Evolutionary conservation across 2,329 filamentous ascomycete genomes (phyloP), one percentile per base, ranked within the genome.

Genomic region (Diaporthe capsici): DNA sequence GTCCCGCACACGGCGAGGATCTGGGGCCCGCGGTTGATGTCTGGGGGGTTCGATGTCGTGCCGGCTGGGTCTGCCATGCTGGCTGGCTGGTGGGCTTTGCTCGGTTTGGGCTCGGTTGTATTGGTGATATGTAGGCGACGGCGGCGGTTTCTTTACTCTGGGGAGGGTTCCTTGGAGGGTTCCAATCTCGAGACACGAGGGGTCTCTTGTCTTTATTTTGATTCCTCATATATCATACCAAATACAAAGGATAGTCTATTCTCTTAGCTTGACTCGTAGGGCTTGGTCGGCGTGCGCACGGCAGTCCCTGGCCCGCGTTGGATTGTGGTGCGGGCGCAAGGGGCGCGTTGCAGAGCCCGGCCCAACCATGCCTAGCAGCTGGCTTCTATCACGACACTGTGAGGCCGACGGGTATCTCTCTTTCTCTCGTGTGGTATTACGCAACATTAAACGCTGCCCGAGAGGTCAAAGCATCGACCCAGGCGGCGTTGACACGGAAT

Each of bases 11-110:
- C 76, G 2, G 78, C 79, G 61, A 83, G 80, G 28, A 83, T 82
- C 73, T 82, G 78, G 4, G 80, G 80, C 1, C 81, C 81, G 71
- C 80, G 74, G 76, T 83, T 80, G n/a, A 80, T 65, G 71, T 83
- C 80, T 20, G 80, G 78, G 12, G 77, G 78, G 13, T 77, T 12
- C 17, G 47, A 2, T 31, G 39, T 22, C 10, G 60, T 9, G 25
- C 37, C n/a, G 49, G 53, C 47, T n/a, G 58, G n/a, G 58, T 71
- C 75, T 20, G 77, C 75, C 79, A 80, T 78, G 49, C 22, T 76
- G 37, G 67, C 20, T 44, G n/a, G 58, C 6, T 15, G 58, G 20
- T 13, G 28, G 13, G 31, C 15, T 31, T 67, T 22, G 15, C 22
- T 65, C n/a, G 7, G 13, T 31, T 8, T 17, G 17, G 25, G 25